Evolutionary conservation across 2,329 filamentous ascomycete genomes (phyloP).

Genomic region (Fusarium mangiferae): DNA sequence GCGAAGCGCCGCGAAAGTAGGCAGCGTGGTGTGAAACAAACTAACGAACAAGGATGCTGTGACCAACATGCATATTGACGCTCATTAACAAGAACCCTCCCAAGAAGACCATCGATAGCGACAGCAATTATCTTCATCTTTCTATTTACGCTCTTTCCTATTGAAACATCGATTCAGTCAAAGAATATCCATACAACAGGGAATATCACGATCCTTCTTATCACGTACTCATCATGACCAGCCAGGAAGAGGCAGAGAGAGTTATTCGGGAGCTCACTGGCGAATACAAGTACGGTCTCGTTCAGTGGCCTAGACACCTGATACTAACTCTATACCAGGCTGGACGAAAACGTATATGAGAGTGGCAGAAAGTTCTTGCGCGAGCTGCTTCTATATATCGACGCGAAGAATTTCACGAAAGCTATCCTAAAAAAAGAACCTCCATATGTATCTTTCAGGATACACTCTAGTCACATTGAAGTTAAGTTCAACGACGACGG

Average conservation of each 20-base stretch:
- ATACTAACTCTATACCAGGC: accelerated
- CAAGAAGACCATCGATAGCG: accelerated
- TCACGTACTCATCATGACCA: accelerated
- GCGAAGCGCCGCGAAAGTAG: accelerated
- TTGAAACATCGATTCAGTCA: accelerated
- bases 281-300: accelerated
- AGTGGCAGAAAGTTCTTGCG: background rate
- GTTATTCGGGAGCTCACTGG: background rate
- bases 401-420: accelerated
- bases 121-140: background rate
- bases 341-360: accelerated
- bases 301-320: accelerated
- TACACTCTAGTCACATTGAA: background rate
- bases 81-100: background rate
- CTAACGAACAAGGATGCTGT: background rate
- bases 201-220: accelerated
- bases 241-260: background rate
- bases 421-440: too few relatives aligned
- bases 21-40: accelerated
- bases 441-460: background rate
- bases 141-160: accelerated
- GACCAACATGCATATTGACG: background rate
- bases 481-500: background rate
- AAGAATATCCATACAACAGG: accelerated
- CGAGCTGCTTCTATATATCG: background rate